Base-by-base conservation (phyloP, 2,329 filamentous ascomycete genomes). In the Aspergillus aculeatinus region DNA sequence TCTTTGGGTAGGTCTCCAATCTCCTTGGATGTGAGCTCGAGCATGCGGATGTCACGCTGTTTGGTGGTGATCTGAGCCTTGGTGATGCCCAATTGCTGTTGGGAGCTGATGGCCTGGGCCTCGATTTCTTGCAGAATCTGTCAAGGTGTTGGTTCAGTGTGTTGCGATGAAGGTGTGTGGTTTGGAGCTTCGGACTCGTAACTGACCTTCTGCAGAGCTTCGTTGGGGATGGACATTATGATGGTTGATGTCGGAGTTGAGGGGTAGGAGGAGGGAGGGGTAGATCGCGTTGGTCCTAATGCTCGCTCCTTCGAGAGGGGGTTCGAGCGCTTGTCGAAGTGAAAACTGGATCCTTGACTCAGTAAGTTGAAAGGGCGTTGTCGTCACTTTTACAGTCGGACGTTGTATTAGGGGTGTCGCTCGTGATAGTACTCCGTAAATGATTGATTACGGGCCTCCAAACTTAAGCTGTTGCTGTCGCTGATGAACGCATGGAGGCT, bases 41-140 rank as follows among this genome's bases (percentile, higher is more conserved):
- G 83, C 78, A 97, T 87, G 49, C 95, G 91, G 72, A 90, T 88
- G 74, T 98, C 94, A 60, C 93, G 87, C 76, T 94, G 91, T 79
- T 96, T 96, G 61, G 87, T 83, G 7, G 87, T 85, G 67, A 96
- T 90, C 76, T 97, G 93, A 11, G 90, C 86, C 70, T 90, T 90
- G 63, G 94, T 91, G 60, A 96, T 84, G 65, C 87, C 85, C 72
- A 98, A 94, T 77, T 98, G 93, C 79, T 98, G 93, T 77, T 96
- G 92, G 16, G 95, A 91, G 63, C 89, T 88, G 47, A 91, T 81
- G 14, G 93, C 93, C 76, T 96, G 95, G 65, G 89, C 87, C 79
- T 97, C 92, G 71, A 98, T 97, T 80, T 98, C 95, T 77, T 91
- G 89, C 70, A 96, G 87, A 63, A 97, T 83, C 94, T 97, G 66